These are phyloP conservation scores for Sungouiella blattae DNA, from an alignment of 805 yeast species.

Conservation along the genomic window DNA sequence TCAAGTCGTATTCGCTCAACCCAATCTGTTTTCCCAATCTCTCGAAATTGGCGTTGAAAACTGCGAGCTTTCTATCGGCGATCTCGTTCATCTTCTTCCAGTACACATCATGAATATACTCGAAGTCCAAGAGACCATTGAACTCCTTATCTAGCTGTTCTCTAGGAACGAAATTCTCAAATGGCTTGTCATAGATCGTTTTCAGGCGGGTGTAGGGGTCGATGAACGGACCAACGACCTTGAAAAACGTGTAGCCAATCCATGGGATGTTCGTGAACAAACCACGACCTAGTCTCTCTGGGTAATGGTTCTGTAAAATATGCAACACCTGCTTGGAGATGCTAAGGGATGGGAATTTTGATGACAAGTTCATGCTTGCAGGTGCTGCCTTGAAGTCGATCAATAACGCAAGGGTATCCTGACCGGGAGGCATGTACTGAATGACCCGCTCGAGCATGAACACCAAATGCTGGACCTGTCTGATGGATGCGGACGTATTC, in stretches of 20 bases:
- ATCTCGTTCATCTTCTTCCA: slow-evolving; percentile 49
- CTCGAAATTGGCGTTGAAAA: slow-evolving; percentile 34
- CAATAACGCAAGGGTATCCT: slow-evolving; percentile 50
- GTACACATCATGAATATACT: slow-evolving; percentile 49
- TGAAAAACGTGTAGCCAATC: slow-evolving; percentile 19
- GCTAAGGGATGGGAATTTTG: slow-evolving; percentile 47
- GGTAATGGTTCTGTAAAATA: slow-evolving; percentile 19
- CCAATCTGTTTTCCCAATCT: slow-evolving; percentile 50
- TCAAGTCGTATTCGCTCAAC: slow-evolving; percentile 51
- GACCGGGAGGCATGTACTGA: slow-evolving; percentile 56
- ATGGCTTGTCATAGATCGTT: slow-evolving; percentile 56
- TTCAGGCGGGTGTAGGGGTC: slow-evolving; percentile 59
- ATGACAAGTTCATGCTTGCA: slow-evolving; percentile 30
- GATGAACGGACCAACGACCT: slow-evolving; percentile 33
- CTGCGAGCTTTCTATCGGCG: slow-evolving; percentile 34
- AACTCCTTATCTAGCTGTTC: slow-evolving; percentile 51
- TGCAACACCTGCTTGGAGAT: slow-evolving; percentile 33
- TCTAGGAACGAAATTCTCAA: slow-evolving; percentile 50
- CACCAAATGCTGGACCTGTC: slow-evolving; percentile 55
- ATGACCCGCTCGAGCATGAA: slow-evolving; percentile 55
- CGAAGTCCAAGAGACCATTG: slow-evolving; percentile 48
- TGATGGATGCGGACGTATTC: slow-evolving; percentile 48
- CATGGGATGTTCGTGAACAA: slow-evolving; percentile 19
- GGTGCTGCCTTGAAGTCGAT: slow-evolving; percentile 53
- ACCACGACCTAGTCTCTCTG: slow-evolving; percentile 19